phyloP scores from a whole-genome alignment of 1,139 yeast genomes.

The Sugiyamaella pinicola region DNA sequence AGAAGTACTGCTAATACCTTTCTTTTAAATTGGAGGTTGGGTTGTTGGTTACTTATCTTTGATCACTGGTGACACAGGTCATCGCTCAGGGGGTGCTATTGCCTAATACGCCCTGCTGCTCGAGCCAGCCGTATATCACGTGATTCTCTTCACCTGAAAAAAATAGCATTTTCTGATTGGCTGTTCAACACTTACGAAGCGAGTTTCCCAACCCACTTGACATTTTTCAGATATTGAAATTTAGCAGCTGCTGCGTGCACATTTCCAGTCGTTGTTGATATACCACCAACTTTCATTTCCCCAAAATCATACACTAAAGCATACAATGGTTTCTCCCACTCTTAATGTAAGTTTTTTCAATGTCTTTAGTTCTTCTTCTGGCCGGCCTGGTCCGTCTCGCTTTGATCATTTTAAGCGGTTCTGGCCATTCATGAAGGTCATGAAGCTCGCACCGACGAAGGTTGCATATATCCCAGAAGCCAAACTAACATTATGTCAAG shows the following conservation, averaged over 20 bases:
- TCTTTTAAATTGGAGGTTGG: too few species aligned
- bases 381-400: slow-evolving; percentile 2
- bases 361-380: too few species aligned
- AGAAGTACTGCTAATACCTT: too few species aligned
- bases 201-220: slow-evolving; percentile 7
- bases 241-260: not conserved
- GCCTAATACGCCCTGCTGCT: not conserved
- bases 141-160: not conserved
- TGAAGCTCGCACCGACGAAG: too few species aligned
- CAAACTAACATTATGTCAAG: slow-evolving; percentile 38
- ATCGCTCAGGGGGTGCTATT: not conserved
- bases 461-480: not conserved
- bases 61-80: too few species aligned
- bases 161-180: slow-evolving; percentile 17
- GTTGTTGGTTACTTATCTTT: too few species aligned
- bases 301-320: not conserved
- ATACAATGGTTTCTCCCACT: slow-evolving; percentile 33
- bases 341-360: slow-evolving; percentile 36
- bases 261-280: not conserved
- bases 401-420: not conserved
- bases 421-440: too few species aligned
- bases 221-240: slow-evolving; percentile 16
- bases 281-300: not conserved
- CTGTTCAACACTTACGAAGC: not conserved
- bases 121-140: slow-evolving; percentile 7